These are phyloP conservation scores for Ascochyta koolunga DNA, from an alignment of 2,329 filamentous ascomycete species.

Conservation along the genomic window DNA sequence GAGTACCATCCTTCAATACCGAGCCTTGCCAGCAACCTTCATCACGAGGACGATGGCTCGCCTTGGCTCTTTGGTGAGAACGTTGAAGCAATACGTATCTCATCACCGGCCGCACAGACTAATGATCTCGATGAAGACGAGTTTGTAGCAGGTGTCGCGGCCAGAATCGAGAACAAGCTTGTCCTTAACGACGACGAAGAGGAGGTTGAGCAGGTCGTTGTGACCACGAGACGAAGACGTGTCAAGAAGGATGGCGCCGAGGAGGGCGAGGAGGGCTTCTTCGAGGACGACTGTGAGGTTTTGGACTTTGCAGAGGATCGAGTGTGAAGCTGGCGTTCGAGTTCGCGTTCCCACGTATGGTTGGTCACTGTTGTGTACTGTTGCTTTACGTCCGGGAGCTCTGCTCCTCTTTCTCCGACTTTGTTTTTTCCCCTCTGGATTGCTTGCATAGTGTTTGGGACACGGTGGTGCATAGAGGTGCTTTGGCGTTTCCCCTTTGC, in stretches of 20 bases:
- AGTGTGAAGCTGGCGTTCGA: conserved; percentile 43
- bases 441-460: no score
- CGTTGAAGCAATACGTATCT: conserved; percentile 56
- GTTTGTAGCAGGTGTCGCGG: conserved; percentile 60
- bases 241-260: conserved; percentile 55
- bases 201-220: conserved; percentile 77
- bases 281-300: conserved; percentile 91
- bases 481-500: no score
- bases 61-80: conserved; percentile 62
- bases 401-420: no score
- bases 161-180: conserved; percentile 47
- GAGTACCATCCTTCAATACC: conserved; percentile 31
- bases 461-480: no score
- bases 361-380: no score
- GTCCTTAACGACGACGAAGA: conserved; percentile 60
- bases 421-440: no score
- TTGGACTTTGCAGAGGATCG: conserved; percentile 77
- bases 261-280: conserved; percentile 75
- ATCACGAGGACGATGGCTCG: conserved; percentile 41
- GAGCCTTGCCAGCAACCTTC: conserved; percentile 35
- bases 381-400: not conserved
- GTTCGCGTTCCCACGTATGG: not conserved
- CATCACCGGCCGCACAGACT: conserved; percentile 41
- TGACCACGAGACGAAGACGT: conserved; percentile 75
- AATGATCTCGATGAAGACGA: conserved; percentile 48